Evolutionary conservation across 345 rosid species (phyloP), one percentile per base, ranked within the genome.

Genomic region (Lepidium sativum): DNA sequence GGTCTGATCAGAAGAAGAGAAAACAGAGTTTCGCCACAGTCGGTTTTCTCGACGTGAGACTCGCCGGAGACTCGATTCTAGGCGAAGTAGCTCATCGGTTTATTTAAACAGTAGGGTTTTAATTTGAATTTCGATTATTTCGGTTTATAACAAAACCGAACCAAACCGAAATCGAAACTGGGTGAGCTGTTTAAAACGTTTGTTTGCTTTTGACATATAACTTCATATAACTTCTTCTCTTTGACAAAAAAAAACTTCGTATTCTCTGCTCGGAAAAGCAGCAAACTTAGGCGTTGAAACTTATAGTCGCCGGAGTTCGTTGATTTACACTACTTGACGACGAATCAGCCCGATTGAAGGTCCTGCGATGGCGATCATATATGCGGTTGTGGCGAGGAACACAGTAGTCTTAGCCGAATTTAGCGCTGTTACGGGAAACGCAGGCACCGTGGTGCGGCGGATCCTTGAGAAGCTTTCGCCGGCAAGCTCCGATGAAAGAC

Each of bases 401-500:
- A 91, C 95, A 71, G 96, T 94, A 63, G 91, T 88, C 17, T 77
- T 94, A 52, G 92, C 99, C 20, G 99, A 94, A 77, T 94, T 94
- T 81, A 90, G 92, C 78, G 99, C 95, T 38, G 97, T 88, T 50
- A 82, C 95, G 6, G 99, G 99, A 40, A 94, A 94, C 78, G 68
- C 89, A 1, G 97, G 96, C 61, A 92, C 97, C 11, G 92, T 94
- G 32, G 84, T 85, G 8, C 71, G 99, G 20, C 79, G 97, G 81
- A 85, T 94, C 68, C 82, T 94, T 27, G 96, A 94, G 86, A 94
- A 86, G 75, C 86, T 94, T 6, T 95, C 96, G 1, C 95, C 87
- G 16, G 69, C 70, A 50, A 91, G 70, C 69, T 78, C 82, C 52
- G 89, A 90, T 44, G 76, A 89, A 27, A 78, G 95, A 74, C 81